Conservation (phyloP, 306 rosid genomes). For the Cucurbita moschata region DNA sequence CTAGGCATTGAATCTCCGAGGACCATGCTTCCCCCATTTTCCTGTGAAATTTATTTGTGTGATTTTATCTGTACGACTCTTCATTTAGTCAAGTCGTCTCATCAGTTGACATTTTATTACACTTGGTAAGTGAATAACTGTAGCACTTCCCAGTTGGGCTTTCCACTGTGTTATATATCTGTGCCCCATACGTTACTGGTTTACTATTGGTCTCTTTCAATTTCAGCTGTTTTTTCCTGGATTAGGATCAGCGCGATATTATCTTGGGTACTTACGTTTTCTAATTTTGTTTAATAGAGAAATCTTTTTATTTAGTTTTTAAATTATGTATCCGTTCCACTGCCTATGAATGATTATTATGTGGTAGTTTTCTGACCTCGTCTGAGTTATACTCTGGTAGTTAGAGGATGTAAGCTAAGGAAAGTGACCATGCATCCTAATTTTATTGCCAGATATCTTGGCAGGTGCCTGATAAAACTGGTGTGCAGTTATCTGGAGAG, state of each 20-base stretch:
- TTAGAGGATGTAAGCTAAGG: slow-evolving; percentile 13
- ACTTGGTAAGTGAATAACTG: neutral
- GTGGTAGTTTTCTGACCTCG: slow-evolving; percentile 7
- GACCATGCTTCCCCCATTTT: neutral
- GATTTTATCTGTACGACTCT: neutral
- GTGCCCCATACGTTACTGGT: neutral
- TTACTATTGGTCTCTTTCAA: neutral
- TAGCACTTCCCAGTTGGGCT: neutral
- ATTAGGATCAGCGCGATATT: neutral
- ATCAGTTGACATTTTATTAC: neutral
- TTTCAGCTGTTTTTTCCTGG: neutral
- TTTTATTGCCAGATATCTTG: slow-evolving; percentile 53
- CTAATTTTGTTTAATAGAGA: neutral
- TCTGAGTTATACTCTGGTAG: slow-evolving; percentile 19
- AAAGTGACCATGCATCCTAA: slow-evolving; percentile 59
- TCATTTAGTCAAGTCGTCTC: neutral
- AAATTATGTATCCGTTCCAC: neutral
- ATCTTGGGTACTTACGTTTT: neutral
- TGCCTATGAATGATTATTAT: slow-evolving; percentile 12
- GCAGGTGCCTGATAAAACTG: slow-evolving; percentile 61
- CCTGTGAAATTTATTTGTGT: neutral
- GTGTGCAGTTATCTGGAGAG: slow-evolving; percentile 45
- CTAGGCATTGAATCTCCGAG: neutral
- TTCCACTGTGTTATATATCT: neutral
- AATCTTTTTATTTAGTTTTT: neutral